A percentile compares a stretch with the other conserved stretches of the same genome.
phyloP scores from a whole-genome alignment of 164 flowering plant genomes.

The Berberis vulgaris region DNA sequence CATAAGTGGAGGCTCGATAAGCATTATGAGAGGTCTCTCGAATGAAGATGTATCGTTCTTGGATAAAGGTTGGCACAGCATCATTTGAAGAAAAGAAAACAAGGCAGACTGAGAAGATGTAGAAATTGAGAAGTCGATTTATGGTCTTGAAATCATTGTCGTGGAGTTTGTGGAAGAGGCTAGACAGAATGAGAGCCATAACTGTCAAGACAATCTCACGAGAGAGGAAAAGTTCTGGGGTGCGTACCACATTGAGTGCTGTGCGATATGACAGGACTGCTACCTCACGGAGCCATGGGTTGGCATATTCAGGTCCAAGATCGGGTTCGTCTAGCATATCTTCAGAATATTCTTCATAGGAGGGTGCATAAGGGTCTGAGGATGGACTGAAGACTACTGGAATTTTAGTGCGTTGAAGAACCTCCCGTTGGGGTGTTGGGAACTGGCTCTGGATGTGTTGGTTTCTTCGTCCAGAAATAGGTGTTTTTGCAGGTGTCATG shows the following conservation, averaged over 20 bases:
- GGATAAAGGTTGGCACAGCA: slow-evolving; percentile 79
- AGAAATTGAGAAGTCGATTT: slow-evolving; percentile 62
- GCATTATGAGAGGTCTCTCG: slow-evolving; percentile 78
- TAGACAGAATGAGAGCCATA: slow-evolving; percentile 59
- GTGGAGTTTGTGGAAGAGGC: slow-evolving; percentile 41
- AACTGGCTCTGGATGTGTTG: slow-evolving; percentile 9
- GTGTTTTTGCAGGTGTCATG: slow-evolving; percentile 43
- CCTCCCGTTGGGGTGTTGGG: slow-evolving; percentile 15
- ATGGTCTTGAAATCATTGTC: slow-evolving; percentile 31
- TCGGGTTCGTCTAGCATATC: slow-evolving; percentile 40
- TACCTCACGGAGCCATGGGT: slow-evolving; percentile 79
- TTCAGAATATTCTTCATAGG: slow-evolving; percentile 25
- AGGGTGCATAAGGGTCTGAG: slow-evolving; percentile 12
- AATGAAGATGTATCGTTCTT: slow-evolving; percentile 74
- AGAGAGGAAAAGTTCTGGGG: slow-evolving; percentile 77
- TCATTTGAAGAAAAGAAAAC: slow-evolving; percentile 76
- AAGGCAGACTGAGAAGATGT: slow-evolving; percentile 66
- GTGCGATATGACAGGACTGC: slow-evolving; percentile 63
- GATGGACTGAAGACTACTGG: slow-evolving; percentile 29
- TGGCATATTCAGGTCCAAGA: slow-evolving; percentile 50
- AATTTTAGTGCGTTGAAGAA: slow-evolving; percentile 11
- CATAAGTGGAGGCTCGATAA: slow-evolving; percentile 65
- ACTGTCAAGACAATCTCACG: slow-evolving; percentile 61
- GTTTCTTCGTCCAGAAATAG: slow-evolving; percentile 22
- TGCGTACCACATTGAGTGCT: slow-evolving; percentile 50